A percentile compares a stretch with the other conserved stretches of the same genome.
phyloP scores from a whole-genome alignment of 148 eudicot genomes.

The Linanthus parryae region DNA sequence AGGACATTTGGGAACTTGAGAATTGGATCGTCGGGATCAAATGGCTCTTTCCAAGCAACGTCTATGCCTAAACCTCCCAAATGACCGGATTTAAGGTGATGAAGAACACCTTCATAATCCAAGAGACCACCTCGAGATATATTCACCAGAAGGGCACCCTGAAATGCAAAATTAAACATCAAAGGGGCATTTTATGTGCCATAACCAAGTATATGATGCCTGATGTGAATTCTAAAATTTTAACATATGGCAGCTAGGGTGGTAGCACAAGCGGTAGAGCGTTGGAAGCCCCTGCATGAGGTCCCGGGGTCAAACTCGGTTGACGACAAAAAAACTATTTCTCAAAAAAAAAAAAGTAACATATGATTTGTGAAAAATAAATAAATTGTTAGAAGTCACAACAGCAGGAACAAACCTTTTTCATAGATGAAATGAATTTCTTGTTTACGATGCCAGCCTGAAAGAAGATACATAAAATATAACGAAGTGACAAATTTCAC shows the following conservation, averaged over 20 bases:
- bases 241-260: no score
- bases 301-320: no score
- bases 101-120: constrained; percentile 61
- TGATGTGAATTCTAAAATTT: no score
- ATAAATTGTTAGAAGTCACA: no score
- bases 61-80: constrained; percentile 92
- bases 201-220: no score
- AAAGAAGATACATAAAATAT: constrained; percentile 23
- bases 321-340: no score
- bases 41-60: constrained; percentile 96
- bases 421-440: constrained; percentile 76
- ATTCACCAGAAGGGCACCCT: constrained; percentile 84
- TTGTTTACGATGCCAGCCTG: constrained; percentile 76
- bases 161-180: constrained; percentile 9
- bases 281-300: no score
- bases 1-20: constrained; percentile 78
- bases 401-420: constrained; percentile 47
- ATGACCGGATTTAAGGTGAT: constrained; percentile 64
- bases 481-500: neutral
- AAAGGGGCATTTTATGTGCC: no score
- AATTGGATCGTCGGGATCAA: constrained; percentile 76
- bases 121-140: constrained; percentile 90
- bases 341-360: no score
- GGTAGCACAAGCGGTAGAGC: no score
- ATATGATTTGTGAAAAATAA: no score